Conservation (phyloP, 2,329 filamentous ascomycete species). For the Tympanopsis confertula region DNA sequence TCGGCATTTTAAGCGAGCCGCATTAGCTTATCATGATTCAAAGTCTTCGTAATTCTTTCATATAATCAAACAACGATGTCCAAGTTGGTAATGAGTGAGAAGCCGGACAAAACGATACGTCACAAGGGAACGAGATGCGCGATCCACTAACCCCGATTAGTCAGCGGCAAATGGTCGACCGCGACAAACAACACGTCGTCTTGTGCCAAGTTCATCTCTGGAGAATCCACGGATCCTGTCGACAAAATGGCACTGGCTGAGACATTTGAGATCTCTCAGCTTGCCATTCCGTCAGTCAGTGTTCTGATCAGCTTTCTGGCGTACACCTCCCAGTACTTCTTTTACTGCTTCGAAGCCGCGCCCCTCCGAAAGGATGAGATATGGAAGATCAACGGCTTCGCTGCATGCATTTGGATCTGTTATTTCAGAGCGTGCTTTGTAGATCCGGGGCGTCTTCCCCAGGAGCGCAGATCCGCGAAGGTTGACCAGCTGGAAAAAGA, state of each 20-base stretch:
- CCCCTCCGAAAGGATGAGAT: constrained; percentile 34
- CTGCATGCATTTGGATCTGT: constrained; percentile 41
- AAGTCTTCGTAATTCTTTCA: too few species aligned
- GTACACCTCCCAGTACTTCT: constrained; percentile 47
- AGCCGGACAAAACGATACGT: too few species aligned
- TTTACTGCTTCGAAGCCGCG: constrained; percentile 36
- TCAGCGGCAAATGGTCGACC: too few species aligned
- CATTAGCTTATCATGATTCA: neutral
- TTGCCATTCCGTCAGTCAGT: constrained; percentile 41
- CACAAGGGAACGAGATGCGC: too few species aligned
- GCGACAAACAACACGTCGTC: too few species aligned
- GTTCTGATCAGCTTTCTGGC: constrained; percentile 44
- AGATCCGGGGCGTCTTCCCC: constrained; percentile 41
- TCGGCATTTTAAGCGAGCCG: constrained; percentile 25
- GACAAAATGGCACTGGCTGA: too few species aligned
- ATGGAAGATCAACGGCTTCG: constrained; percentile 40
- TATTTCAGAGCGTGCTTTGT: constrained; percentile 47
- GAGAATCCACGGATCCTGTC: too few species aligned
- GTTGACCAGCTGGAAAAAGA: neutral
- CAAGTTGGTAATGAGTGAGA: too few species aligned
- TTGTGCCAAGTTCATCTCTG: too few species aligned
- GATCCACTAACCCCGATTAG: too few species aligned
- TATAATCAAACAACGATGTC: too few species aligned
- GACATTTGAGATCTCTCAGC: constrained; percentile 12
- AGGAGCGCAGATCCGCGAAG: constrained; percentile 17